Evolutionary conservation across 2,329 filamentous ascomycete genomes (phyloP).

Genomic region (Fusarium temperatum): DNA sequence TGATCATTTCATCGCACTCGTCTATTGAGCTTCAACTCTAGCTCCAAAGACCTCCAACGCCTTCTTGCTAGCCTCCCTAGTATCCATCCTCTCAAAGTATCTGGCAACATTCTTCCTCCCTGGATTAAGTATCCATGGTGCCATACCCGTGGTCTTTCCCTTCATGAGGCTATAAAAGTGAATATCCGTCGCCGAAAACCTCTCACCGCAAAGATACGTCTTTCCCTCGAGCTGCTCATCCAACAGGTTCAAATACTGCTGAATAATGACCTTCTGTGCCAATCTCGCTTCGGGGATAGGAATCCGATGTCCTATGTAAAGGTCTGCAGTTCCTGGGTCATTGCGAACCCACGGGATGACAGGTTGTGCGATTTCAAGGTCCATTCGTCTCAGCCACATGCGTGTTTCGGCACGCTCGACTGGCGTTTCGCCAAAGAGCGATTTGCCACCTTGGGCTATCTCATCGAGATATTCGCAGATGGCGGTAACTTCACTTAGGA

Average conservation of each 20-base stretch:
- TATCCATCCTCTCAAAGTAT: conserved; percentile 1
- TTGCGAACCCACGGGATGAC: background rate
- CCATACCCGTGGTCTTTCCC: background rate
- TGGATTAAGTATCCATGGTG: background rate
- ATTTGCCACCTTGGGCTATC: background rate
- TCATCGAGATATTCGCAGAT: conserved; percentile 12
- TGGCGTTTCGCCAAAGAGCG: background rate
- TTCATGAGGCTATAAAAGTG: conserved; percentile 8
- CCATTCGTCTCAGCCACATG: conserved; percentile 9
- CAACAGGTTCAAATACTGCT: background rate
- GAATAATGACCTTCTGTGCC: background rate
- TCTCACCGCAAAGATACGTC: background rate
- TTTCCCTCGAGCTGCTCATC: conserved; percentile 11
- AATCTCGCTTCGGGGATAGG: background rate
- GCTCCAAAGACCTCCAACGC: background rate
- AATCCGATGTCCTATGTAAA: conserved; percentile 2
- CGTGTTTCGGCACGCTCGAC: background rate
- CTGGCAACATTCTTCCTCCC: conserved; percentile 1
- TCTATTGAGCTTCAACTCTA: background rate
- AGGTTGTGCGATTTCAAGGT: conserved; percentile 8
- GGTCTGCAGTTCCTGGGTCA: background rate
- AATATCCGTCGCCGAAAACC: conserved; percentile 6
- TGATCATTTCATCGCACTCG: fast-evolving
- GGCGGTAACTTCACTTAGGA: conserved; percentile 1
- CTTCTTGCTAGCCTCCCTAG: background rate